Percentiles rank a stretch among this genome's conserved stretches.
These are phyloP conservation scores for Pugionium cornutum DNA, from an alignment of 345 rosid genomes.

Conservation along the genomic window DNA sequence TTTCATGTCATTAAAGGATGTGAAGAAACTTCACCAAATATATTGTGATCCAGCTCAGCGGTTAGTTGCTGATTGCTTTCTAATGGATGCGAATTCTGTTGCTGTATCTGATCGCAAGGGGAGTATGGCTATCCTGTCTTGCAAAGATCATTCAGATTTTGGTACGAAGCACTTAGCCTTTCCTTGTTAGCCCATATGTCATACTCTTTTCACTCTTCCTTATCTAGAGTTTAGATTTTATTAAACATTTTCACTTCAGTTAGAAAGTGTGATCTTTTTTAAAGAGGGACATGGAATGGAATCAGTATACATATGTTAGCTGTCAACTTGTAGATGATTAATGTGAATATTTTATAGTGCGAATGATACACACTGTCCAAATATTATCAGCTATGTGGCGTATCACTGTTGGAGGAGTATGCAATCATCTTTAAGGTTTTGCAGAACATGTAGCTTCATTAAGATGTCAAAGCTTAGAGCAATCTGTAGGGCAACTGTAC, in stretches of 20 bases:
- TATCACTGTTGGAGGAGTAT: constrained; percentile 21
- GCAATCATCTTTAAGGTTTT: background rate
- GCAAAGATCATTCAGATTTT: constrained; percentile 62
- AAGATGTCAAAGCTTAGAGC: constrained; percentile 12
- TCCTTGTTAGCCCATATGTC: constrained; percentile 7
- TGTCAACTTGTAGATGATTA: constrained; percentile 18
- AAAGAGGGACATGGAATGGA: background rate
- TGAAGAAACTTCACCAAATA: constrained; percentile 77
- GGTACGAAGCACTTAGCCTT: constrained; percentile 42
- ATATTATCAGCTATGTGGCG: constrained; percentile 9
- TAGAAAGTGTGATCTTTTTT: constrained; percentile 14
- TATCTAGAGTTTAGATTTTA: constrained; percentile 6
- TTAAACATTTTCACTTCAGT: background rate
- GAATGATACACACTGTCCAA: constrained; percentile 12
- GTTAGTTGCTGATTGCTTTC: constrained; percentile 91
- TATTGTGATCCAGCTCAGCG: constrained; percentile 95
- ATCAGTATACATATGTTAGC: constrained; percentile 9
- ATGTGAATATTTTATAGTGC: constrained; percentile 7
- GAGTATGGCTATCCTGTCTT: constrained; percentile 82
- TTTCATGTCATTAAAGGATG: constrained; percentile 50
- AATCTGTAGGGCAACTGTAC: constrained; percentile 4
- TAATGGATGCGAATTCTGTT: constrained; percentile 77
- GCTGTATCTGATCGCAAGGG: constrained; percentile 98
- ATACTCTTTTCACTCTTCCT: background rate
- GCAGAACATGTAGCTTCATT: constrained; percentile 14